Percentiles rank a stretch among this genome's conserved stretches.
phyloP scores from a whole-genome alignment of 441 rosid genomes.

The Rhodomyrtus psidioides region DNA sequence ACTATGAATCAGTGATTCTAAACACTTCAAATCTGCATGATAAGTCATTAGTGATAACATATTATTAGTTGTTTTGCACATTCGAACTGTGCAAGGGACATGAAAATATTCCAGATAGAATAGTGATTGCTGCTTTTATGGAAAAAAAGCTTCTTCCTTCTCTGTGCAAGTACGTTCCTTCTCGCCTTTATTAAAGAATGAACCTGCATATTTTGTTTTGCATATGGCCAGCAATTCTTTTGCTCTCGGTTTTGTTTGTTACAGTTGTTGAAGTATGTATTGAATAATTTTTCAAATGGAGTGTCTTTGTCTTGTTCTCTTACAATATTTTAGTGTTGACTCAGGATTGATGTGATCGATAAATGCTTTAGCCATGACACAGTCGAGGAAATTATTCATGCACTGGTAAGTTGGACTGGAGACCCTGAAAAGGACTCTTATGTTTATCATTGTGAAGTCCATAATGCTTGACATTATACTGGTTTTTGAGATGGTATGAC shows the following conservation, averaged over 20 bases:
- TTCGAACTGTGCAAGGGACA: not conserved
- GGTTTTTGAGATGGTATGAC: not conserved
- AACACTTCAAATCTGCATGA: not conserved
- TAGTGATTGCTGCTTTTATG: not conserved
- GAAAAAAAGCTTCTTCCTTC: not conserved
- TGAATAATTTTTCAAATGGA: not conserved
- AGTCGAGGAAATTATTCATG: conserved; percentile 72
- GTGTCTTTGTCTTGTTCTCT: not conserved
- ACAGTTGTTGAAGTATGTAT: not conserved
- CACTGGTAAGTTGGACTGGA: conserved; percentile 38
- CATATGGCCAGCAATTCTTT: not conserved
- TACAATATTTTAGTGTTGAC: not conserved
- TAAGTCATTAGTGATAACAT: not conserved
- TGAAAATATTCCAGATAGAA: not conserved
- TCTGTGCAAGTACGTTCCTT: not conserved
- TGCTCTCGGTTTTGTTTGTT: not conserved
- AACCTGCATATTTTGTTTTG: accelerated
- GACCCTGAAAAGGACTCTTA: not conserved
- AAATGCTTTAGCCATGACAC: conserved; percentile 79
- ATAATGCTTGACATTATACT: not conserved
- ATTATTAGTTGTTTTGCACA: not conserved
- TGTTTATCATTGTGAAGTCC: not conserved
- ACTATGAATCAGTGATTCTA: not conserved
- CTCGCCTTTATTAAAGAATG: not conserved
- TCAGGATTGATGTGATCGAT: conserved; percentile 73